Evolutionary conservation across 2,329 filamentous ascomycete genomes (phyloP), one percentile per base, ranked within the genome.

Genomic region (Claviceps sp.): DNA sequence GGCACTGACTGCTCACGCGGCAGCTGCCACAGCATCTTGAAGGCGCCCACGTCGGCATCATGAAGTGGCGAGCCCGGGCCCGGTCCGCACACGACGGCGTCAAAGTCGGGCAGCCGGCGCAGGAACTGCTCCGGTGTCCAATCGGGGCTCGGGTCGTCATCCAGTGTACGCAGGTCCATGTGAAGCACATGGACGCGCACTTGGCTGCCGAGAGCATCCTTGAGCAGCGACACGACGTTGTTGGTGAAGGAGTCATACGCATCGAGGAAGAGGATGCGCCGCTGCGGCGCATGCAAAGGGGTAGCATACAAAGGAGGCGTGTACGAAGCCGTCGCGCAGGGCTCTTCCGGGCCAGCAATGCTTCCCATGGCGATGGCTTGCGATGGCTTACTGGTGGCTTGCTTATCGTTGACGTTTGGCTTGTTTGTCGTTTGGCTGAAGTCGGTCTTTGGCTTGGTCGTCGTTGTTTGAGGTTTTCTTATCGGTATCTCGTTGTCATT

Each of bases 191-290:
- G 57, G 14, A 65, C 78, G 45, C 78, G 78, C 37, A 95, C 83
- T 16, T 82, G 73, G 20, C 79, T 85, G 53, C 76, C 70, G 8
- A 95, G 75, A 3, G 80, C 75, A 4, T 83, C 80, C 59, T 85
- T 78, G 46, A 97, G 75, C 37, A 95, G 78, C 5, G 86, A 83
- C 50, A 94, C 82, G 61, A 97, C 93, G 70, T 96, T 97, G 70
- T 95, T 90, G 51, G 89, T 88, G 69, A 96, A 98, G 43, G 90
- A 96, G 71, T 98, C 93, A 68, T 95, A 95, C 55, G 91, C 90
- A 66, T 97, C 93, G 58, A 98, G 76, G 69, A 95, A 95, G 56
- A 97, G 79, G 55, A 97, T 85, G 54, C 72, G 72, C 52, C 56
- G 62, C 51, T 54, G 45, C 14, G 20, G 16, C 40, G 9, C 9